Evolutionary conservation across 306 rosid species (phyloP).

Genomic region (Cucurbita pepo): DNA sequence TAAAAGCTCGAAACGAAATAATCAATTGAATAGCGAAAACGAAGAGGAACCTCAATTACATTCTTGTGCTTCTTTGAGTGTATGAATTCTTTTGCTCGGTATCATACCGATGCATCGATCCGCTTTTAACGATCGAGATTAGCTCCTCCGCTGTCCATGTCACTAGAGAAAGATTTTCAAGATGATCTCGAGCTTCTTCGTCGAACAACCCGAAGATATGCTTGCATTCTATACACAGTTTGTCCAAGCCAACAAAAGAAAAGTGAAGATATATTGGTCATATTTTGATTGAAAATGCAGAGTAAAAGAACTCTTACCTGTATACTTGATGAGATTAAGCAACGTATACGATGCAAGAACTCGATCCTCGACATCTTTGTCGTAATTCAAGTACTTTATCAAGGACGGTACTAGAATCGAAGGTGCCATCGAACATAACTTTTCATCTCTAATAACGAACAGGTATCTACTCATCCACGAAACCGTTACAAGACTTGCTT

Average conservation of each 20-base stretch:
- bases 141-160: constrained; percentile 82
- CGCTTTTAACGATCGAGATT: constrained; percentile 22
- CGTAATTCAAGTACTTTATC: constrained; percentile 31
- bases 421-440: constrained; percentile 24
- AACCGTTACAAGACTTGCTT: constrained; percentile 54
- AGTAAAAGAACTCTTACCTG: constrained; percentile 29
- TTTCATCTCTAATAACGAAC: constrained; percentile 21
- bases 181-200: constrained; percentile 32
- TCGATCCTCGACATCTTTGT: constrained; percentile 56
- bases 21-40: background rate
- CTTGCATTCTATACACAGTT: constrained; percentile 15
- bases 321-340: constrained; percentile 28
- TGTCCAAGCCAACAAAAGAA: background rate
- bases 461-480: constrained; percentile 61
- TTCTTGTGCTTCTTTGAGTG: background rate
- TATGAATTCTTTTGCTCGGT: background rate
- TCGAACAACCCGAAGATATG: constrained; percentile 15
- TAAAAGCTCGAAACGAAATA: background rate
- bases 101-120: background rate
- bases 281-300: background rate
- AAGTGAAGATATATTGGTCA: background rate
- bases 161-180: constrained; percentile 52
- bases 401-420: constrained; percentile 42
- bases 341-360: constrained; percentile 71
- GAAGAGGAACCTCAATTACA: background rate